Conservation (phyloP, 495 filamentous ascomycete species). For the Pseudevernia furfuracea region DNA sequence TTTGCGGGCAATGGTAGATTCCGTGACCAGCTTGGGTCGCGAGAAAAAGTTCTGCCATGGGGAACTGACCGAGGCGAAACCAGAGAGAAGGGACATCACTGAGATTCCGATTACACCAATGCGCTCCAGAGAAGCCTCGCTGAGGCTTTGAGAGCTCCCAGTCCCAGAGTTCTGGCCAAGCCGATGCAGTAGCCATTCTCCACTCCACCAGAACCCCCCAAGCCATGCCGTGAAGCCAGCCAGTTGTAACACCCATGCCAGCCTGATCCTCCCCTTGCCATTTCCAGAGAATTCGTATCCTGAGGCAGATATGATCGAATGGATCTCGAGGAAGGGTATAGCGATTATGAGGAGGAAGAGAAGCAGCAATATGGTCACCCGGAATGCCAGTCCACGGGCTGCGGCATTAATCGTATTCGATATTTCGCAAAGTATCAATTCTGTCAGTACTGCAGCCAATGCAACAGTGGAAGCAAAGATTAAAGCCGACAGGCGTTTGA, state of each 20-base stretch:
- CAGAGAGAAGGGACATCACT: conserved; percentile 72
- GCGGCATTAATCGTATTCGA: conserved; percentile 57
- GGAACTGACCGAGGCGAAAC: conserved; percentile 72
- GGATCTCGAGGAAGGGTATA: conserved; percentile 65
- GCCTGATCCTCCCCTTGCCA: conserved; percentile 39
- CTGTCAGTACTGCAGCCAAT: conserved; percentile 62
- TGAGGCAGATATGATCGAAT: conserved; percentile 52
- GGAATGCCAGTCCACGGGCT: conserved; percentile 54
- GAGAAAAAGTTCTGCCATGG: conserved; percentile 73
- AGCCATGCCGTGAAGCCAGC: conserved; percentile 55
- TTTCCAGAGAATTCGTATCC: conserved; percentile 49
- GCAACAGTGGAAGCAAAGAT: conserved; percentile 67
- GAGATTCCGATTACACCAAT: conserved; percentile 75
- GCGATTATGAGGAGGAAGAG: conserved; percentile 58
- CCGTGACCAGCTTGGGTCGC: conserved; percentile 52
- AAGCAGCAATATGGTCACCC: conserved; percentile 55
- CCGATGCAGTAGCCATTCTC: conserved; percentile 52
- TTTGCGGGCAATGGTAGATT: conserved; percentile 62
- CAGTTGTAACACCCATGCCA: conserved; percentile 54
- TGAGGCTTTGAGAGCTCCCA: conserved; percentile 42
- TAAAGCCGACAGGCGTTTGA: conserved; percentile 42
- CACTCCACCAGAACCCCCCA: conserved; percentile 64
- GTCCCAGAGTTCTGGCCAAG: conserved; percentile 21
- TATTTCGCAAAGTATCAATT: conserved; percentile 72
- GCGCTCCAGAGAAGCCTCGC: conserved; percentile 66